Base-by-base conservation (phyloP, 2,329 filamentous ascomycete genomes). In the Paraphoma sp. region DNA sequence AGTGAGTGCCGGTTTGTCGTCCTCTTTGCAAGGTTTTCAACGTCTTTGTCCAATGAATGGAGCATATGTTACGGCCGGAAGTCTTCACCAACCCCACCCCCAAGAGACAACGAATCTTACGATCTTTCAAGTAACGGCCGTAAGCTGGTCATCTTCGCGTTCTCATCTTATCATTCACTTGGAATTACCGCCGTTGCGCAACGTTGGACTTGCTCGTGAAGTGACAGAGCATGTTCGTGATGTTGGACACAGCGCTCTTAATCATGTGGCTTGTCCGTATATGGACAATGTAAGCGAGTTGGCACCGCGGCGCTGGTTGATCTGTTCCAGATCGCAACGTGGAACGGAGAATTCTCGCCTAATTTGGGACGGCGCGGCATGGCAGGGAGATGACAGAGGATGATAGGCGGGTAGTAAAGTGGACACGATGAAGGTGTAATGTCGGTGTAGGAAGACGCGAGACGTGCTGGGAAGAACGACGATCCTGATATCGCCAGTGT, bases 201-300 rank as follows among this genome's bases (percentile, higher is more conserved):
- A 48, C 18, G 30, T 23, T 49, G 29, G 50, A 45, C n/a, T 40
- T 51, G 44, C 45, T 46, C 17, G 45, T 9, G 17, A 23, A 41
- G 6, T 10, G 29, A 38, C 5, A 23, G 46, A 18, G 14, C 31
- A 18, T 45, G 38, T 16, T 33, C n/a, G 36, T 31, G 5, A 28
- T 30, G 44, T 47, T 40, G 6, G 31, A 41, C 33, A 43, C 31
- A 3, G 18, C 28, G 46, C 28, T 16, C 7, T 12, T 38, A 23
- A 38, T 48, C 48, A 50, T 38, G 40, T 33, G 42, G 52, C 62
- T 61, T 65, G 55, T n/a, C 53, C 56, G 43, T 52, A 50, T 63
- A 30, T 16, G 45, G 60, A 16, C 41, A 43, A 58, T 8, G 28
- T 63, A 60, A 48, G 54, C 60, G 60, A 65, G 36, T 36, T 6